Percentiles rank a stretch among this genome's conserved stretches.
phyloP scores from a whole-genome alignment of 208 protist genomes.

The Naegleria fowleri region DNA sequence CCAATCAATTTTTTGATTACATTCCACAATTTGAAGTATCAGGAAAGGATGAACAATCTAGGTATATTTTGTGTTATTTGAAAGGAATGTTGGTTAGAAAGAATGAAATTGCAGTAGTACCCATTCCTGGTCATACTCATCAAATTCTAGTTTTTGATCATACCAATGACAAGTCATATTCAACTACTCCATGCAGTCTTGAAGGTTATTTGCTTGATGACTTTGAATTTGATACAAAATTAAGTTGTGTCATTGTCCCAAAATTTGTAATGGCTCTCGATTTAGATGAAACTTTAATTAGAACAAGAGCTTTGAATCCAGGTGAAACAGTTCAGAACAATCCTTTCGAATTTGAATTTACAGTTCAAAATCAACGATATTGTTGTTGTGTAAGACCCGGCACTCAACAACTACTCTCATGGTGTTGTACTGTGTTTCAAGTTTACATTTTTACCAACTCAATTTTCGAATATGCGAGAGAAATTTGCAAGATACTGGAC shows the following conservation, averaged over 20 bases:
- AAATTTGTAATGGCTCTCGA: neutral
- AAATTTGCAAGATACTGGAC: constrained; percentile 17
- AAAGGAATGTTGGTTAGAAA: constrained; percentile 17
- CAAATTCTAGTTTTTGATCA: constrained; percentile 20
- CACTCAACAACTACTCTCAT: neutral
- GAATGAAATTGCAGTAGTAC: neutral
- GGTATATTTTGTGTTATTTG: neutral
- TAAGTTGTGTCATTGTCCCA: neutral
- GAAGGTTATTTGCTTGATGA: neutral
- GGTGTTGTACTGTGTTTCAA: neutral
- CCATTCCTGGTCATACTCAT: neutral
- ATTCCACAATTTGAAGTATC: neutral
- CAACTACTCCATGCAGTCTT: neutral
- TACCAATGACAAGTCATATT: neutral
- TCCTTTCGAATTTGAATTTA: neutral
- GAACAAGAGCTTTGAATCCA: neutral
- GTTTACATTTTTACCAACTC: constrained; percentile 16
- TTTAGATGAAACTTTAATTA: constrained; percentile 22
- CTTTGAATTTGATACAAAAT: neutral
- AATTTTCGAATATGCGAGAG: constrained; percentile 5
- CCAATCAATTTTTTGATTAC: neutral
- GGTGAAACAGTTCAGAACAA: neutral
- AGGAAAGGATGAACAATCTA: neutral
- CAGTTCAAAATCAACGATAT: neutral
- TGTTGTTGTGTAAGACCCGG: constrained; percentile 19